Base-by-base conservation (phyloP, 495 filamentous ascomycete species). In the Tetracladium marchalianum region DNA sequence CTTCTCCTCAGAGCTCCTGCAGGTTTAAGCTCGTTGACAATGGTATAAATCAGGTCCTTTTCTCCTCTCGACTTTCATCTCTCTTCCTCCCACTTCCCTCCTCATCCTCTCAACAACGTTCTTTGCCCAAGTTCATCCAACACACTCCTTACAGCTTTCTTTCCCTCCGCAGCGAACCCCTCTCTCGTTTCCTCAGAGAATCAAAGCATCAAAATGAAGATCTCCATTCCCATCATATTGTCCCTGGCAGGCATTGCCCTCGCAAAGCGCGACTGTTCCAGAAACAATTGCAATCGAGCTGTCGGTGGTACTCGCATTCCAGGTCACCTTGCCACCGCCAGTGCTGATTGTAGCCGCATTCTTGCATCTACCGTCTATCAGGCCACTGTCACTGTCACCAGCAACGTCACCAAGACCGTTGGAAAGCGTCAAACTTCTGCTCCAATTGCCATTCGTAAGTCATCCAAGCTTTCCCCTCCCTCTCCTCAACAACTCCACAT, bases 221-320 rank as follows among this genome's bases (percentile, higher is more conserved):
- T 37, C 39, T 31, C 27, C 16, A 15, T 42, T 27, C 31, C 18
- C 2, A 8, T 48, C n/a, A 16, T 24, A 12, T 15, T 48, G 11
- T 36, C 31, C 4, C 31, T 41, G 6, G 24, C 18, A 13, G 17
- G 39, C 11, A 13, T 32, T 13, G 35, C 31, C 10, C 31, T 46
- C 10, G 43, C 43, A 11, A 13, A 13, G 11, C 31, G 5, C 27
- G 27, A 16, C 31, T 49, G 46, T 18, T 18, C 12, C 3, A n/a
- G 43, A 35, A 16, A 45, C 37, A 41, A 46, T 31, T 51, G 49
- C 41, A 12, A 12, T 17, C 49, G 43, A 15, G 49, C 49, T 0
- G 22, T 51, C 15, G 31, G 16, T 6, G 41, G 41, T 15, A 50
- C 47, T 7, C 11, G 19, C 5, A 4, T n/a, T 12, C 9, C 36